Base-by-base conservation (phyloP, 2,329 filamentous ascomycete species). In the Apiospora saccharicola region DNA sequence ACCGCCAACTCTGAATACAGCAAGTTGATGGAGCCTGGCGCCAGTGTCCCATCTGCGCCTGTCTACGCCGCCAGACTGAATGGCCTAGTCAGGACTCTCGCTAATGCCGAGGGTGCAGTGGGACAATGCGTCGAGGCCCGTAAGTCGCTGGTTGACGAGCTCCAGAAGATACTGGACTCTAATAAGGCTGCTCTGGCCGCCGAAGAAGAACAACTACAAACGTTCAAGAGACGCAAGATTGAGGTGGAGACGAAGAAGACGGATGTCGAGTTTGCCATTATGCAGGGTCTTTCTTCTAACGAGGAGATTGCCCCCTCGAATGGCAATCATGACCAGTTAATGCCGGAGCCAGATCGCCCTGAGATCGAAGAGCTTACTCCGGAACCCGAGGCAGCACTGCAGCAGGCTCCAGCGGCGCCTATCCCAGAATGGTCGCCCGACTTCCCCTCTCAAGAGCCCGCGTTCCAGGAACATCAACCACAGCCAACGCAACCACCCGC, bases 11-110 rank as follows among this genome's bases (percentile, higher is more conserved):
- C 91, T 75, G 96, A 98, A 76, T 98, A 94, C 79, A 90, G 93
- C 69, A 97, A 96, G 81, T 87, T 97, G 79, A 93, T 91, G 71
- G 93, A 95, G 76, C 89, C 94, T 0, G 86, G 87, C 41, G 89
- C 88, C 0, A 86, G 89, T 1, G 85, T 92, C 1, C 94, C 96
- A 0, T 93, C 94, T 0, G 92, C 95, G 0, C 95, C 96, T 0
- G 95, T 99, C 26, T 94, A 97, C 79, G 96, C 96, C 1, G 96
- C 96, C 19, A 92, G 94, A 41, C 89, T 99, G 12, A 95, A 94
- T 75, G 93, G 94, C 3, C 87, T 99, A n/a, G 88, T 98, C 71
- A 98, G 96, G 85, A 93, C 91, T 8, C 88, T 99, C 24, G 94
- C 94, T 26, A 94, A 90, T 75, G 96, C 96, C 4, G 95, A 99